Conservation (phyloP, 148 eudicot species). For the Amaranthus palmeri region DNA sequence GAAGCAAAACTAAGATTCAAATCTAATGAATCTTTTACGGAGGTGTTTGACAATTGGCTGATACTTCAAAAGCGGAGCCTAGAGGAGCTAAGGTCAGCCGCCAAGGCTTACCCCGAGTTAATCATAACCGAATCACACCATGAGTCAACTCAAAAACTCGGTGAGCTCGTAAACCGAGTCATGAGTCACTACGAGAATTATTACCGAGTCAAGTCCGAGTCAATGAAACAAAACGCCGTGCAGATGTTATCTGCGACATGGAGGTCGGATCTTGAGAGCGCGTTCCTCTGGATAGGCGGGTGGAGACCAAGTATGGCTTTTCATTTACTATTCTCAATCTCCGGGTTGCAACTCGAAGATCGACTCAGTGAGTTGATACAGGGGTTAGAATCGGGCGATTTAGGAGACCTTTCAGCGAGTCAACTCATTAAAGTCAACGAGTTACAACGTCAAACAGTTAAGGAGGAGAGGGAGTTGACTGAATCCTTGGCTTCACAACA, state of each 20-base stretch:
- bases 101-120: constrained; percentile 14
- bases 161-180: constrained; percentile 27
- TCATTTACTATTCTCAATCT: constrained; percentile 52
- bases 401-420: constrained; percentile 44
- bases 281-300: constrained; percentile 76
- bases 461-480: constrained; percentile 45
- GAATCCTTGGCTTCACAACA: constrained; percentile 58
- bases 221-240: constrained; percentile 30
- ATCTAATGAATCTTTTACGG: constrained; percentile 27
- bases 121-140: constrained; percentile 3
- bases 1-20: too few relatives aligned
- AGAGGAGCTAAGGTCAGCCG: constrained; percentile 34
- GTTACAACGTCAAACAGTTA: constrained; percentile 39
- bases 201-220: constrained; percentile 40
- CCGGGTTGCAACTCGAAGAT: constrained; percentile 57
- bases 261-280: constrained; percentile 53
- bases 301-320: constrained; percentile 65
- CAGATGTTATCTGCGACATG: constrained; percentile 55
- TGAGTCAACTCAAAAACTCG: constrained; percentile 9
- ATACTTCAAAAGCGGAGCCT: constrained; percentile 38
- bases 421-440: constrained; percentile 46
- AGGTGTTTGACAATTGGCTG: constrained; percentile 52
- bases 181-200: constrained; percentile 53
- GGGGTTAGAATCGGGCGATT: constrained; percentile 36
- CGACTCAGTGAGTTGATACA: constrained; percentile 38